Base-by-base conservation (phyloP, 768 basidiomycete genomes). In the Xerocomellus chrysenteron region DNA sequence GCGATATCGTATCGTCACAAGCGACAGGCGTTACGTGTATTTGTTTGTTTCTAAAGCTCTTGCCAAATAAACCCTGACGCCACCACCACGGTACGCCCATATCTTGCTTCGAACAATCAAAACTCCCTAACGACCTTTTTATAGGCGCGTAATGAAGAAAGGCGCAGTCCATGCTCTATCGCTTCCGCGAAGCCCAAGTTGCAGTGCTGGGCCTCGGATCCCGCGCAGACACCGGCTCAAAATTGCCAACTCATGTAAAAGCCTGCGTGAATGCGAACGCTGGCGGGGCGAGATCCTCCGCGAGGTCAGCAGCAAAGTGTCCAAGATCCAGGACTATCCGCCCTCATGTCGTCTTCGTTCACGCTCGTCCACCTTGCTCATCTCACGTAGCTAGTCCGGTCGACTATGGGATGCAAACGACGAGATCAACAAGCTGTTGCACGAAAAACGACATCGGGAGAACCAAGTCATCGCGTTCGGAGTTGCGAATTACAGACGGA, bases 381-480 rank as follows among this genome's bases (percentile, higher is more conserved):
- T 13, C 53, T 9, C 21, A 21, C 30, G 30, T 32, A 98, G 95
- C 92, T 64, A 92, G 93, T 50, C 73, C 98, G 70, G 90, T 90
- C 26, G 94, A 98, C 76, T 98, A 98, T 68, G 94, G 98, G 76
- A 85, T 95, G 46, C 86, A 43, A 98, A 99, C 69, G 95, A 98
- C 71, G 94, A 98, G 66, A 99, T 99, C 61, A 99, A 98, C 79
- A 92, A 88, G 68, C 76, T 97, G 14, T 76, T 99, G 80, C 82
- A 95, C 35, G 96, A 99, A 75, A 98, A 98, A 71, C 75, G 89
- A 42, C 95, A 98, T 73, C 98, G 94, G 92, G 96, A 98, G 76
- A 95, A 94, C 63, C 95, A 97, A 71, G 96, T 98, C 48, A 88
- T 98, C n/a, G 86, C 87, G 7, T 77, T 98, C 2, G 95, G 95